Evolutionary conservation across 2,329 filamentous ascomycete species (phyloP), one percentile per base, ranked within the genome.

Genomic region (Talaromyces funiculosus): DNA sequence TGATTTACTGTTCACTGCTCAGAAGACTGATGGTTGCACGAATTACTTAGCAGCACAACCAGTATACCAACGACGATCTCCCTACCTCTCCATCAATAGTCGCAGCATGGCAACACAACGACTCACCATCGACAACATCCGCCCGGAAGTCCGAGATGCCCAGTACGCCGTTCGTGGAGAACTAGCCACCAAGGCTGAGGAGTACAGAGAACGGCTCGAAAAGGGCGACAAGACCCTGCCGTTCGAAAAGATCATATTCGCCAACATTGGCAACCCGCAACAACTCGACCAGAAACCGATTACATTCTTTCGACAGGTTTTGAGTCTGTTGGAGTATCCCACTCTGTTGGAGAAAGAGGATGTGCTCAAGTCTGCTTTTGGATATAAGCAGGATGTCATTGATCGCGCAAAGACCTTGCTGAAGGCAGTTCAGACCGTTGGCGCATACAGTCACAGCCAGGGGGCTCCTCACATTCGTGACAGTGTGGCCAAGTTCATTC

Each of bases 251-350:
- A 88, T 99, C 76, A 93, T 99, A 79, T 92, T 90, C 64, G 94
- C 94, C 78, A 99, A 99, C 80, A 99, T 99, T 72, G 94, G 94
- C 72, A 99, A 99, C 81, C 94, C 94, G 3, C 94, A 99, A 78
- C 94, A 99, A 79, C 86, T 99, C 64, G 94, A 97, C 79, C 94
- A 99, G 83, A 95, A 97, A 82, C 94, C 94, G 71, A 93, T 99
- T 71, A 99, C 94, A 67, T 99, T 97, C 83, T 97, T 99, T 86
- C 88, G 94, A 68, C 93, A 99, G 80, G 94, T 99, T 29, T 84
- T 94, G 70, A 96, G 91, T 78, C 77, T 99, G 64, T 78, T 97
- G 62, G 94, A 99, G 82, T 92, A 97, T 80, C 94, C 94, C 0
- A 75, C 81, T 61, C 81, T 99, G 35, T 82, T 99, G 62, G 84